A percentile compares a stretch with the other conserved stretches of the same genome.
phyloP scores from a whole-genome alignment of 2,329 filamentous ascomycete species.

The Escovopsis sp. region DNA sequence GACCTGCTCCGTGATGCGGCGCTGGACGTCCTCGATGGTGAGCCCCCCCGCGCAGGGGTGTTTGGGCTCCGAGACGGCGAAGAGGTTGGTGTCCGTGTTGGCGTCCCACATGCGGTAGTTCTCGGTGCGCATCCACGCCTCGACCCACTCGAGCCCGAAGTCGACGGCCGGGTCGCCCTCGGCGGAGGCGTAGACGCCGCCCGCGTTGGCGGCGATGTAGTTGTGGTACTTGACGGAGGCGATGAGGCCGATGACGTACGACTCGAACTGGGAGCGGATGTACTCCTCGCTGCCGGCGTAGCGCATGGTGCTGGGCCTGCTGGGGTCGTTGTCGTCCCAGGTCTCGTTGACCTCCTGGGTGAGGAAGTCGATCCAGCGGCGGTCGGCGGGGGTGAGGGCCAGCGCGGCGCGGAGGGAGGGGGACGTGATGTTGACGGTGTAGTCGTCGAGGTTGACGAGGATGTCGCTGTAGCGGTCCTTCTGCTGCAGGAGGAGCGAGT shows the following conservation, averaged over 20 bases:
- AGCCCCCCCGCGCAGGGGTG: conserved; percentile 90
- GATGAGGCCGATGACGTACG: conserved; percentile 81
- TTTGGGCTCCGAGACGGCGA: conserved; percentile 83
- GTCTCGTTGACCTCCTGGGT: conserved; percentile 90
- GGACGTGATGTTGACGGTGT: conserved; percentile 71
- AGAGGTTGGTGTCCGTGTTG: conserved; percentile 72
- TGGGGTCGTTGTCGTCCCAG: conserved; percentile 86
- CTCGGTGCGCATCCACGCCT: conserved; percentile 76
- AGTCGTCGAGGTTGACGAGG: conserved; percentile 87
- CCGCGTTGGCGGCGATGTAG: conserved; percentile 46
- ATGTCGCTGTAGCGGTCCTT: conserved; percentile 94
- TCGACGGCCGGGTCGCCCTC: conserved; percentile 78
- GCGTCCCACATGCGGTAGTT: conserved; percentile 84
- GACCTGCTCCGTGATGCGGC: conserved; percentile 79
- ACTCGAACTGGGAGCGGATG: conserved; percentile 91
- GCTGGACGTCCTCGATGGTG: conserved; percentile 86
- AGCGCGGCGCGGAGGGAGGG: conserved; percentile 63
- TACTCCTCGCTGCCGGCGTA: conserved; percentile 96
- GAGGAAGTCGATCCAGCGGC: conserved; percentile 92
- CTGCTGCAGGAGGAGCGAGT: conserved; percentile 84
- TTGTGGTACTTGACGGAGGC: conserved; percentile 82
- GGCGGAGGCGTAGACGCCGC: conserved; percentile 48
- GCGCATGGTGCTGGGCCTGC: conserved; percentile 81
- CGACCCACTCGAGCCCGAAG: conserved; percentile 71
- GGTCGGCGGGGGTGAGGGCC: conserved; percentile 68